These are phyloP conservation scores for Primulina huaijiensis DNA, from an alignment of 257 asterid species.

Conservation along the genomic window DNA sequence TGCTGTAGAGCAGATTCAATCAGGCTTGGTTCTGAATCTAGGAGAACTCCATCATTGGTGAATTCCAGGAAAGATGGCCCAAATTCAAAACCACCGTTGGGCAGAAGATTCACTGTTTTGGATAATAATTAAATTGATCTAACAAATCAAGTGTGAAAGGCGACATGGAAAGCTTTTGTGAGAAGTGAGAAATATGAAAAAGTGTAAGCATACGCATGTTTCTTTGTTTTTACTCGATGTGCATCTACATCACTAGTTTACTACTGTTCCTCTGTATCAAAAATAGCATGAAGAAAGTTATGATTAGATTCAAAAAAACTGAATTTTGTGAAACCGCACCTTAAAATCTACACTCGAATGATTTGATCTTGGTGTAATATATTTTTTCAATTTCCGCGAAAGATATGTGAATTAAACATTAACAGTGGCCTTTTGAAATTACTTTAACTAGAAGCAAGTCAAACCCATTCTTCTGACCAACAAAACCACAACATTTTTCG, in stretches of 20 bases:
- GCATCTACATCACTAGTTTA: not conserved
- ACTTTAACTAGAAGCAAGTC: no score
- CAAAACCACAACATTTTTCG: no score
- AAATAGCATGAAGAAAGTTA: no score
- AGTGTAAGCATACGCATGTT: not conserved
- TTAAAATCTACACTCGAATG: not conserved
- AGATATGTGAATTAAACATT: no score
- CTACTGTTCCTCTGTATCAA: no score
- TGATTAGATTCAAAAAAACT: not conserved
- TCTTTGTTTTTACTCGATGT: no score
- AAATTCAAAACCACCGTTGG: slow-evolving; percentile 58
- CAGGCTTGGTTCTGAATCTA: slow-evolving; percentile 51
- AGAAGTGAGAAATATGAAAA: not conserved
- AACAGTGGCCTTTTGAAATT: no score
- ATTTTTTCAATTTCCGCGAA: no score
- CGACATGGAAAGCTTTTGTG: not conserved
- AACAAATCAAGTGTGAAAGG: not conserved
- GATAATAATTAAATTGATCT: not conserved
- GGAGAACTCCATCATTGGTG: slow-evolving; percentile 40
- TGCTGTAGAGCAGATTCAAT: slow-evolving; percentile 51
- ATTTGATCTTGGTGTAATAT: no score
- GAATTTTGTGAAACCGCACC: no score
- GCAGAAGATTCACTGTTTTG: slow-evolving; percentile 40
- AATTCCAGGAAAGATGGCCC: slow-evolving; percentile 48
- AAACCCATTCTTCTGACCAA: no score